Evolutionary conservation across 331 rosid species (phyloP).

Genomic region (Rosa hybrid): DNA sequence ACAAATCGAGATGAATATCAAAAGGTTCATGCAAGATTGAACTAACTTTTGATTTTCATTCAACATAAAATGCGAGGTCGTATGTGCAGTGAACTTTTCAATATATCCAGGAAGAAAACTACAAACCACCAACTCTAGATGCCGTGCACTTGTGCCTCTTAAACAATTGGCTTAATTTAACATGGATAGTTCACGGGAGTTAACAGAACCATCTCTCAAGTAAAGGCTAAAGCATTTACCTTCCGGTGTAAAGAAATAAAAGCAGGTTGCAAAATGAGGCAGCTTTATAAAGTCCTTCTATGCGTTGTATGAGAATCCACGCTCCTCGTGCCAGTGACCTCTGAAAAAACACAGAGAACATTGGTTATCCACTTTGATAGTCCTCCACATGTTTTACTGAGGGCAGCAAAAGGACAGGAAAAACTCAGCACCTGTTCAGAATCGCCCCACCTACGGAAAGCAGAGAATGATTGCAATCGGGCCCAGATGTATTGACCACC

Average conservation of each 20-base stretch:
- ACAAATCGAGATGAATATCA: slow-evolving; percentile 3
- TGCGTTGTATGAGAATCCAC: slow-evolving; percentile 83
- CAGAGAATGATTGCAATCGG: slow-evolving; percentile 92
- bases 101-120: not conserved
- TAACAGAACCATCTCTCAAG: slow-evolving; percentile 11
- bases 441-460: slow-evolving; percentile 99
- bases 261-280: slow-evolving; percentile 91
- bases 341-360: slow-evolving; percentile 46
- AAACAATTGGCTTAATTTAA: not conserved
- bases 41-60: not conserved
- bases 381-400: slow-evolving; percentile 11
- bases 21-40: not conserved
- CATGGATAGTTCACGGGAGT: not conserved
- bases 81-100: not conserved
- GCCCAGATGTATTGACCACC: slow-evolving; percentile 99
- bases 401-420: slow-evolving; percentile 14
- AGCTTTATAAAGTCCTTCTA: slow-evolving; percentile 95
- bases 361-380: slow-evolving; percentile 18
- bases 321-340: slow-evolving; percentile 78
- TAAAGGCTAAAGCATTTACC: slow-evolving; percentile 45
- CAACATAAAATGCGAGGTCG: not conserved
- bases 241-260: slow-evolving; percentile 94
- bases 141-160: not conserved
- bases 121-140: not conserved
- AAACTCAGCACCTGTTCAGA: slow-evolving; percentile 81